Evolutionary conservation across 306 rosid species (phyloP), one percentile per base, ranked within the genome.

Genomic region (Rosa lucieae): DNA sequence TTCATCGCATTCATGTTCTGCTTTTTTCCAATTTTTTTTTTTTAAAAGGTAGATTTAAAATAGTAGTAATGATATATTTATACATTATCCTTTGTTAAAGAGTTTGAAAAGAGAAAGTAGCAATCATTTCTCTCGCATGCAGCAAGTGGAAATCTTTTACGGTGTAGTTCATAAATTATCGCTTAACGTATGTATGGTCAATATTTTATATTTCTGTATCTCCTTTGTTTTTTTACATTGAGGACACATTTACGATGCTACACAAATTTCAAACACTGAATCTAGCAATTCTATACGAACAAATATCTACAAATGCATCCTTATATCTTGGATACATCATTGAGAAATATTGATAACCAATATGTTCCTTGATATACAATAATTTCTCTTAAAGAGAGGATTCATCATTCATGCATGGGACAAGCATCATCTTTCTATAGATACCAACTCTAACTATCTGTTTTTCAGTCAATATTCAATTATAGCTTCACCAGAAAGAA

Each of bases 1-100:
- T 32, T 32, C 61, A 32, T 76, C 44, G 40, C 79, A 75, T 32
- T 74, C 40, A 58, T 47, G 47, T 73, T 29, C 49, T 40, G 17
- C 15, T 14, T 66, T 32, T 32, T 32, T 32, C 37, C 3, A 32
- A 2, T 3, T 32, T 32, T 32, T 32, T 32, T 23, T 44, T 44
- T 40, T 13, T 10, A 4, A 75, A 47, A 75, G n/a, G 20, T 14
- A 5, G 12, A 4, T 15, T 17, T 49, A 9, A 72, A 72, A 48
- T 26, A 17, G 37, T 46, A 48, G 17, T 72, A 40, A 32, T 29
- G 8, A 8, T 18, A 29, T 18, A 48, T 32, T 29, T 23, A 13
- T 21, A 39, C 12, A 66, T 66, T 66, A 37, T 39, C 43, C n/a
- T 66, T 17, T 7, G 17, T 6, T 2, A 66, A 65, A 35, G 40